Evolutionary conservation across 495 filamentous ascomycete genomes (phyloP).

Genomic region (Penicillium argentinense): DNA sequence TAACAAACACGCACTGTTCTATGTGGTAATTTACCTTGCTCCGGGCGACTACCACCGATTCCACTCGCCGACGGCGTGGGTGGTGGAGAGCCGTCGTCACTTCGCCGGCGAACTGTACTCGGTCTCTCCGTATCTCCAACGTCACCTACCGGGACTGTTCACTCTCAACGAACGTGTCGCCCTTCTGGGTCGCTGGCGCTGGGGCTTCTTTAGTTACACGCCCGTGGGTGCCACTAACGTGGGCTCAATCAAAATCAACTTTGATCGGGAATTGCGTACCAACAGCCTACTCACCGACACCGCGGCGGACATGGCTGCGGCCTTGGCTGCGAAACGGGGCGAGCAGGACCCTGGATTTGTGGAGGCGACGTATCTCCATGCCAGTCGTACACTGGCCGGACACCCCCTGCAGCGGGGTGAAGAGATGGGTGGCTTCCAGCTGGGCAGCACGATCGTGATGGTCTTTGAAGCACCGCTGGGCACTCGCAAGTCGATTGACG

Average conservation of each 20-base stretch:
- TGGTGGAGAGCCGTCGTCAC: slow-evolving; percentile 85
- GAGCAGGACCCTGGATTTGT: slow-evolving; percentile 83
- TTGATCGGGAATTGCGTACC: slow-evolving; percentile 90
- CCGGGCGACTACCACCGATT: slow-evolving; percentile 99
- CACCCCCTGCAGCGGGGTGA: slow-evolving; percentile 83
- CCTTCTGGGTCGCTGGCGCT: slow-evolving; percentile 89
- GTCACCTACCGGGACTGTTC: slow-evolving; percentile 88
- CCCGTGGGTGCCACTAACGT: slow-evolving; percentile 99
- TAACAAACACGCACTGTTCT: slow-evolving; percentile 71
- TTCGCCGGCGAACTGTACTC: slow-evolving; percentile 96
- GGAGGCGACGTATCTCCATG: slow-evolving; percentile 83
- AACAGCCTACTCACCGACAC: slow-evolving; percentile 91
- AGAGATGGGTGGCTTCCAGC: slow-evolving; percentile 97
- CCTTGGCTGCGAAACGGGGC: slow-evolving; percentile 69
- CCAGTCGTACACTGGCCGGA: slow-evolving; percentile 74
- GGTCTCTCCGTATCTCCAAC: slow-evolving; percentile 91
- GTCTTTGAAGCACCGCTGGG: slow-evolving; percentile 92
- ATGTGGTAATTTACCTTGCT: slow-evolving; percentile 95
- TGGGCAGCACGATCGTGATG: slow-evolving; percentile 92
- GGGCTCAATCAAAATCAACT: slow-evolving; percentile 95
- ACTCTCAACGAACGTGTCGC: slow-evolving; percentile 96
- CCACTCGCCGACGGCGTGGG: slow-evolving; percentile 92
- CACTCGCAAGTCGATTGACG: slow-evolving; percentile 60
- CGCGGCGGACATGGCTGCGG: slow-evolving; percentile 77
- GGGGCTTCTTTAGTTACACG: slow-evolving; percentile 95